Base-by-base conservation (phyloP, 768 basidiomycete genomes). In the Podaxis sp. region DNA sequence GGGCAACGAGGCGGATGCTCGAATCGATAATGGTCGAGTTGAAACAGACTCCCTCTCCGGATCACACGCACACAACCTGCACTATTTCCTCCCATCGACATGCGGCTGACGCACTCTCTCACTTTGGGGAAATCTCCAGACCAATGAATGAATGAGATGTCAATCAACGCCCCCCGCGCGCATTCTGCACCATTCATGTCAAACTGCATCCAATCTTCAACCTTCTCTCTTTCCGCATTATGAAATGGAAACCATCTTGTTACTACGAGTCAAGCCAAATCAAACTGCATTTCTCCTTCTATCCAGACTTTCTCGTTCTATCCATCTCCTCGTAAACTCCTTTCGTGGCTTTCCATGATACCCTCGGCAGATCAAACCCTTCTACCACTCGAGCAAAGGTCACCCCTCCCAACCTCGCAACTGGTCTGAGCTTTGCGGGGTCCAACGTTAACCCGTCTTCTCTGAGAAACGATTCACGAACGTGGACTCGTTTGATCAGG, bases 371-470 rank as follows among this genome's bases (percentile, higher is more conserved):
- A 62, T 82, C 77, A 68, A 83, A 84, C 24, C 78, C 78, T 56
- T 83, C 75, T 22, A 76, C 73, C 46, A 84, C 66, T 44, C 81
- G 72, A 4, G 79, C 79, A 70, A 87, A 90, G 51, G 76, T 77
- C 36, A 74, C 75, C 10, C 83, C 87, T 37, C 84, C 88, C 37
- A 91, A 73, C 48, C 89, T 77, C 13, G 79, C 78, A 51, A 87
- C 72, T 4, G 81, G 75, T 4, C 78, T 75, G 56, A 86, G 75
- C 71, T 82, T 84, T 6, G 65, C 71, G 15, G 79, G 76, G 70
- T 87, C 82, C 48, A 87, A 71, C 38, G 68, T 70, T 28, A 71
- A 68, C 13, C 79, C 77, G 60, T 80, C 78, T 15, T 74, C 72
- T 54, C 67, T 71, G 62, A 87, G 71, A 33, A 85, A 79, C 20